Conservation (phyloP, 176 grass and related monocot genomes). For the Stipa capillata region DNA sequence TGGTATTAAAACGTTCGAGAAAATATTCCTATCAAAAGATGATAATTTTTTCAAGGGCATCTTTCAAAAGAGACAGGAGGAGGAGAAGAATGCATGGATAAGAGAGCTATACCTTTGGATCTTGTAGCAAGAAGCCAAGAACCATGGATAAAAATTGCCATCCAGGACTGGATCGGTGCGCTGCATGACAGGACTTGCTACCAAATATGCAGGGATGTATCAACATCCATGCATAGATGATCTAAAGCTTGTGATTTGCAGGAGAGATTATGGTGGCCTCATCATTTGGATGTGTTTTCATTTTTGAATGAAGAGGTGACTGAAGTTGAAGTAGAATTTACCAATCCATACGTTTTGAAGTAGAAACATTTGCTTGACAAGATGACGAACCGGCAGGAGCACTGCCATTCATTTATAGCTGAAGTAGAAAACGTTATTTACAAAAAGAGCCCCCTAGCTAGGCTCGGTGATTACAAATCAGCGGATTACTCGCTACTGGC, state of each 20-base stretch:
- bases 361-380: too few species aligned
- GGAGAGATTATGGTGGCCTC: not conserved
- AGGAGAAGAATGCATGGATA: not conserved
- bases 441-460: too few species aligned
- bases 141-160: not conserved
- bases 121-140: not conserved
- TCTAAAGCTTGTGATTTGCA: not conserved
- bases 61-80: not conserved
- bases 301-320: not conserved
- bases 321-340: not conserved
- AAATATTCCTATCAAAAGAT: not conserved
- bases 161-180: not conserved
- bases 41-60: not conserved
- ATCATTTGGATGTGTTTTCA: not conserved
- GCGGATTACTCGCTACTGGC: too few species aligned
- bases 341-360: not conserved
- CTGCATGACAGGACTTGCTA: slow-evolving; percentile 5
- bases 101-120: not conserved
- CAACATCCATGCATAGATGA: not conserved
- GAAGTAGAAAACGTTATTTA: too few species aligned
- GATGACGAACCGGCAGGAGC: too few species aligned
- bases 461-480: too few species aligned
- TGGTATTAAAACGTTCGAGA: not conserved
- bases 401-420: too few species aligned
- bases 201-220: not conserved